phyloP scores from a whole-genome alignment of 139 green algal genomes.

The Chara braunii region DNA sequence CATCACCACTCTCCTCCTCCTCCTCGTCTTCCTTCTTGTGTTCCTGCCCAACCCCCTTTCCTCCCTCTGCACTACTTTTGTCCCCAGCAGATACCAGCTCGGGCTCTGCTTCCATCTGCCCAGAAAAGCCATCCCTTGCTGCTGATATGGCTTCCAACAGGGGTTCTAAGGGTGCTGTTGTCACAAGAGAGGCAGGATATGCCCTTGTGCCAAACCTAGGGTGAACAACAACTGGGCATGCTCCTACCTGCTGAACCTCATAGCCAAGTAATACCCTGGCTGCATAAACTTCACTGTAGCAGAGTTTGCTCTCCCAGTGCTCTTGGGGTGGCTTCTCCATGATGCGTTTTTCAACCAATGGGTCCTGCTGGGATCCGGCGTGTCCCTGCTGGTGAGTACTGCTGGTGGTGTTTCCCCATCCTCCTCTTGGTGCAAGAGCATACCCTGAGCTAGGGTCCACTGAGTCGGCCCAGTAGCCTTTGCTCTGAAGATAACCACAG shows the following conservation, averaged over 20 bases:
- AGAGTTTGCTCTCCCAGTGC: neutral
- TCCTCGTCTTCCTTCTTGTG: no score
- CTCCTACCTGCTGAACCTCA: neutral
- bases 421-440: neutral
- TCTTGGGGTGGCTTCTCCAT: neutral
- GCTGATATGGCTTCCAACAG: conserved; percentile 26
- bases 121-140: no score
- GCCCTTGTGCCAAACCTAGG: conserved; percentile 30
- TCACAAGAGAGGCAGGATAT: conserved; percentile 54
- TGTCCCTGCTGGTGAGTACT: neutral
- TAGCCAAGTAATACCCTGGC: conserved; percentile 40
- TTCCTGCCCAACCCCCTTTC: no score
- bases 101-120: no score
- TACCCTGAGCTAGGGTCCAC: conserved; percentile 18
- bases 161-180: conserved; percentile 23
- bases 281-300: conserved; percentile 50
- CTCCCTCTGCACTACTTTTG: no score
- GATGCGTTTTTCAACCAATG: conserved; percentile 1
- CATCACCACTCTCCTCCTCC: no score
- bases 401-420: conserved; percentile 6
- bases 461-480: conserved; percentile 11
- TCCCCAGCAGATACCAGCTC: no score
- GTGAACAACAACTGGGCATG: conserved; percentile 45
- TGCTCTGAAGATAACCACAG: neutral
- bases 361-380: neutral